Percentiles rank a stretch among this genome's conserved stretches.
Conservation (phyloP, 176 grass and related monocot genomes). For the Carex cristatella region DNA sequence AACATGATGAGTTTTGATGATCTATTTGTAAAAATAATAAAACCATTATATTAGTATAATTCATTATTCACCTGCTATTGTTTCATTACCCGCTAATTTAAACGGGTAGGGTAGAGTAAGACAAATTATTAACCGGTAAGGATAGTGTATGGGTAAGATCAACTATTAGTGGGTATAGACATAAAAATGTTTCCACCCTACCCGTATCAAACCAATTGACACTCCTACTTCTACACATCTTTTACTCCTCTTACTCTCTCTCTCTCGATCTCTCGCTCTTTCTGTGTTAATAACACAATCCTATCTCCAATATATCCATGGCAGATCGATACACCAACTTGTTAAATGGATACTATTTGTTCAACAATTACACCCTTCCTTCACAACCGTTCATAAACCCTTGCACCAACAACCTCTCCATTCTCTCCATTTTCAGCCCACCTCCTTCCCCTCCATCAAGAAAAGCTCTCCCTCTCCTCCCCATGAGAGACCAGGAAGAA, state of each 20-base stretch:
- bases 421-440: slow-evolving; percentile 3
- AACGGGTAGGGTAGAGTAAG: too few relatives aligned
- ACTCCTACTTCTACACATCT: neutral
- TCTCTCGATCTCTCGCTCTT: neutral
- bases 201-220: too few relatives aligned
- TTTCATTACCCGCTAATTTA: too few relatives aligned
- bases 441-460: slow-evolving; percentile 25
- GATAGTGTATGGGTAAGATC: too few relatives aligned
- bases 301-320: slow-evolving; percentile 2
- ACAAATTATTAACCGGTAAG: too few relatives aligned
- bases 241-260: neutral
- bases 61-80: too few relatives aligned
- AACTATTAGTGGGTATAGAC: too few relatives aligned
- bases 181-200: too few relatives aligned
- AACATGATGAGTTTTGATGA: too few relatives aligned
- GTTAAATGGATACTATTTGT: slow-evolving; percentile 23
- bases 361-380: slow-evolving; percentile 11
- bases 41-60: too few relatives aligned
- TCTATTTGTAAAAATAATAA: too few relatives aligned
- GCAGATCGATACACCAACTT: slow-evolving; percentile 23
- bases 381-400: neutral
- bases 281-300: neutral
- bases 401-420: neutral
- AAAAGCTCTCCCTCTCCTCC: slow-evolving; percentile 45
- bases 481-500: slow-evolving; percentile 23